phyloP scores from a whole-genome alignment of 164 flowering plant genomes.

The Tetrastigma voinierianum region DNA sequence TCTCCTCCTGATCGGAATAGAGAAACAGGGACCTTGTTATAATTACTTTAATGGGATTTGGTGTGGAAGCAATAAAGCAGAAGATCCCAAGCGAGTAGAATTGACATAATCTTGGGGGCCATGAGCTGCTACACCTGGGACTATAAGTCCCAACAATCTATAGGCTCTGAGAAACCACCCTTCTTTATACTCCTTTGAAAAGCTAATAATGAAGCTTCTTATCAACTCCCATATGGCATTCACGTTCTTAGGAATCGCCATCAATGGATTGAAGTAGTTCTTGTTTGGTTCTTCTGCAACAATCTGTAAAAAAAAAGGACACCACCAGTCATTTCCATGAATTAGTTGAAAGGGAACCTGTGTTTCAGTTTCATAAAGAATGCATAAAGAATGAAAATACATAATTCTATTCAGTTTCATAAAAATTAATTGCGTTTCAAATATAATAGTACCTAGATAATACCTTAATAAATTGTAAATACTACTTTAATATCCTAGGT shows the following conservation, averaged over 20 bases:
- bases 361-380: too few relatives aligned
- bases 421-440: too few relatives aligned
- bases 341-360: too few relatives aligned
- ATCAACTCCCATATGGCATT: constrained; percentile 36
- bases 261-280: constrained; percentile 41
- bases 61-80: not conserved
- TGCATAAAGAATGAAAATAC: too few relatives aligned
- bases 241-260: constrained; percentile 18
- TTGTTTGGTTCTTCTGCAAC: constrained; percentile 50
- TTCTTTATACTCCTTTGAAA: constrained; percentile 29
- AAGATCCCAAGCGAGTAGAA: constrained; percentile 19
- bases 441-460: too few relatives aligned
- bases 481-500: too few relatives aligned
- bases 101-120: constrained; percentile 38
- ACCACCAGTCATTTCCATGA: too few relatives aligned
- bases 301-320: constrained; percentile 22
- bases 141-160: constrained; percentile 29
- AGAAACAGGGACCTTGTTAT: too few relatives aligned
- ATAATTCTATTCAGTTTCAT: too few relatives aligned
- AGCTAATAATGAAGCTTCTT: constrained; percentile 31
- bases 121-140: constrained; percentile 41
- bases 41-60: not conserved
- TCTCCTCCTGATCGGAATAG: too few relatives aligned
- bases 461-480: too few relatives aligned
- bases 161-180: constrained; percentile 7